phyloP scores from a whole-genome alignment of 177 flowering plant genomes.

The Tripterygium wilfordii region DNA sequence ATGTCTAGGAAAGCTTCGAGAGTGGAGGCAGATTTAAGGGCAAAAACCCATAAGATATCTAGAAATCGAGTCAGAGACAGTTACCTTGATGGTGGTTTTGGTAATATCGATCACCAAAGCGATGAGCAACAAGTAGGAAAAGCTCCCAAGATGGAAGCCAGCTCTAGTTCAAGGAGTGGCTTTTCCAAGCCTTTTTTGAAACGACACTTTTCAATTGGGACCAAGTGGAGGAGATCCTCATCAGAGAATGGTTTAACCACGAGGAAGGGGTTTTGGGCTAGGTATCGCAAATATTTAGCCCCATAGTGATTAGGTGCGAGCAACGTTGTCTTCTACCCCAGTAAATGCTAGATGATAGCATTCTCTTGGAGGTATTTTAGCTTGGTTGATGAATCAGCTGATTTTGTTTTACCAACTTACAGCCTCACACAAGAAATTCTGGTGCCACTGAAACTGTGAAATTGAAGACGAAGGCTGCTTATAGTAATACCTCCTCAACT shows the following conservation, averaged over 20 bases:
- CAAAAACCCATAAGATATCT: constrained; percentile 39
- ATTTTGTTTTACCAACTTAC: neutral
- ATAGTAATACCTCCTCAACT: neutral
- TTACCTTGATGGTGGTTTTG: constrained; percentile 32
- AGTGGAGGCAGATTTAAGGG: constrained; percentile 55
- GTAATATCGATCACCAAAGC: constrained; percentile 21
- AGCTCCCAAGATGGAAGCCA: constrained; percentile 31
- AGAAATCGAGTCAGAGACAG: constrained; percentile 65
- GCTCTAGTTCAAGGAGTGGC: constrained; percentile 38
- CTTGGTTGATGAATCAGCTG: too few species aligned
- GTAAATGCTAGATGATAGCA: neutral
- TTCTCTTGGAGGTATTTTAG: too few species aligned
- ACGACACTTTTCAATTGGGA: constrained; percentile 74
- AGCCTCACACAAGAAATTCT: neutral
- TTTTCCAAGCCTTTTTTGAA: constrained; percentile 63
- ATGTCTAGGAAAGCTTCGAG: constrained; percentile 44
- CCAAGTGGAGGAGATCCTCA: constrained; percentile 40
- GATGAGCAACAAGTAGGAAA: constrained; percentile 24
- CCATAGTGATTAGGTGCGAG: neutral
- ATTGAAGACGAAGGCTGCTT: neutral
- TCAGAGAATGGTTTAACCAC: constrained; percentile 36
- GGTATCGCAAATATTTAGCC: constrained; percentile 39
- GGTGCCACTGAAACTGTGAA: neutral
- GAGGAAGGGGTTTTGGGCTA: constrained; percentile 68
- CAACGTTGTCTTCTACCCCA: neutral